Evolutionary conservation across 331 rosid genomes (phyloP), one percentile per base, ranked within the genome.

Genomic region (Prunus yedoensis): DNA sequence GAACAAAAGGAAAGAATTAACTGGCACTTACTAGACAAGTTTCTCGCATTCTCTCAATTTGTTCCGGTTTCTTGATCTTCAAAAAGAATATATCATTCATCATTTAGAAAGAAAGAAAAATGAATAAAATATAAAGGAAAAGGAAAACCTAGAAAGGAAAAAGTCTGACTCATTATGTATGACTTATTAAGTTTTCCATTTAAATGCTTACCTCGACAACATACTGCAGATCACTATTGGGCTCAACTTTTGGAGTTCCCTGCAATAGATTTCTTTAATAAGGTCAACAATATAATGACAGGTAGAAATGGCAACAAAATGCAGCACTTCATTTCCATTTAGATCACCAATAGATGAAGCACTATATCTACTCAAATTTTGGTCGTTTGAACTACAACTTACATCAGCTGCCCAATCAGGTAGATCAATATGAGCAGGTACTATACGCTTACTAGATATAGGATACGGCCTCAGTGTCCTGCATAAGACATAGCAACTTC

Each of bases 351-450:
- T 32, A 49, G 52, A 54, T 52, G 27, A 15, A 69, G 80, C 68
- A 4, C 35, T 32, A 32, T 13, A 32, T 21, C 0, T 30, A 32
- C 5, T 11, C 6, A n/a, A 50, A 52, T 60, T 35, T 35, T 18
- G 12, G 9, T 9, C 18, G 28, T 66, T 71, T 61, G 10, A 35
- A 81, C 41, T 35, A 5, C 49, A 71, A 84, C 97, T 90, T 81
- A 95, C 99, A 80, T 88, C 93, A 73, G 63, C 77, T 65, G 97
- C 97, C 99, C 99, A 92, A 61, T 95, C 99, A 27, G 99, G 97
- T 70, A 50, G 77, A 77, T 77, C 91, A 81, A 94, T 87, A 68
- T 87, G 84, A 74, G 88, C 78, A 64, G 97, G 99, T 73, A 94
- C 86, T 45, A 62, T 14, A 51, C 83, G 88, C 67, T 66, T 85